Evolutionary conservation across 371 early-diverging fungal species (phyloP), one percentile per base, ranked within the genome.

Genomic region (Rhizopus stolonifer): DNA sequence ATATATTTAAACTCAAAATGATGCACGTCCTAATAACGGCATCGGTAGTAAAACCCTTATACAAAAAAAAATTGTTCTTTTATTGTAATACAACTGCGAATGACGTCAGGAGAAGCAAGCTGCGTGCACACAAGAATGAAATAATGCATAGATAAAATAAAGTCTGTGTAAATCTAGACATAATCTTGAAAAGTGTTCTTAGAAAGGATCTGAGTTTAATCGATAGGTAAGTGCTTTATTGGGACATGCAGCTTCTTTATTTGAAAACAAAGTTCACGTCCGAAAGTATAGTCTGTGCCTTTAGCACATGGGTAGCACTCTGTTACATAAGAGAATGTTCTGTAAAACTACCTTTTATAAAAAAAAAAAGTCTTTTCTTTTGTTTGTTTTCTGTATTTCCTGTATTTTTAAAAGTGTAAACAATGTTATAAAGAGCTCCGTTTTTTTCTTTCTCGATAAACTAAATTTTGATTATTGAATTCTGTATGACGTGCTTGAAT

Each of bases 91-190:
- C 29, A 29, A 11, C 29, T 9, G 29, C 15, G n/a, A 36, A 9
- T 42, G 42, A 42, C 42, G 42, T 42, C 42, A 36, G 36, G 15
- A 36, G 14, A 14, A 36, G 36, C 11, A 15, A n/a, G 9, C 5
- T n/a, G 36, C 15, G 15, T 36, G 5, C 15, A 36, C 0, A 14
- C 5, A 36, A 36, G n/a, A 36, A 4, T 36, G 36, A 42, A 42
- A 21, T 10, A 13, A 42, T 21, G 42, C 42, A 42, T 18, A 2
- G 21, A 10, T 21, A 15, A 21, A 21, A 3, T 42, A 7, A 21
- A n/a, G 42, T 42, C 42, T 42, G 42, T 42, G 42, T 42, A 42
- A 42, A 42, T 42, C 42, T 42, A 42, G 42, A 21, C 19, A 36
- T 11, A 5, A 15, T 36, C 36, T 36, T n/a, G 36, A 14, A 36